Percentiles rank a stretch among this genome's conserved stretches.
Conservation (phyloP, 306 rosid species). For the Citrullus amarus region DNA sequence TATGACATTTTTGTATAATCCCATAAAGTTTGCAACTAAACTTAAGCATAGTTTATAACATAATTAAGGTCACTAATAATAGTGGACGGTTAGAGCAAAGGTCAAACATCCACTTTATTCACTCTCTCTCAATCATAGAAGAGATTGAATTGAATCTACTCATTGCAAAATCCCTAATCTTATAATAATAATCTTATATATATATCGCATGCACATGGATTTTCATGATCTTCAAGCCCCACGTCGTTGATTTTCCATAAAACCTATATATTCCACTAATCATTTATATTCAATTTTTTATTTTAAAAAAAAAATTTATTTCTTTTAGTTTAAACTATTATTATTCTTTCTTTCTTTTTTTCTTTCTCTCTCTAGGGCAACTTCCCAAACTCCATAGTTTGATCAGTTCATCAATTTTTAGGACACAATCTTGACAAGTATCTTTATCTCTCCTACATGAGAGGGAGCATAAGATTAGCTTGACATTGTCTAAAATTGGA, state of each 20-base stretch:
- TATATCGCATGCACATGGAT: slow-evolving; percentile 44
- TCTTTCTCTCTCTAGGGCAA: background rate
- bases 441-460: background rate
- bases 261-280: slow-evolving; percentile 26
- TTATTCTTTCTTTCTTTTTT: background rate
- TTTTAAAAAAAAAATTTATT: background rate
- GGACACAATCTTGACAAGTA: slow-evolving; percentile 5
- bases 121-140: slow-evolving; percentile 1
- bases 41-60: background rate
- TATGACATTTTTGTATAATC: background rate
- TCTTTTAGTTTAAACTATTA: no score
- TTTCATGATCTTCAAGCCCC: slow-evolving; percentile 44
- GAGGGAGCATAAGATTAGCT: background rate
- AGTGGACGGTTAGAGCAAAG: slow-evolving; percentile 3
- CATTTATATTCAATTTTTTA: slow-evolving; percentile 13
- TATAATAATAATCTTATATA: background rate
- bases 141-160: background rate
- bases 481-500: background rate
- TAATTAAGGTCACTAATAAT: background rate
- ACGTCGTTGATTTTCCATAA: slow-evolving; percentile 22
- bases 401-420: background rate
- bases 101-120: slow-evolving; percentile 5
- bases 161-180: slow-evolving; percentile 5
- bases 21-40: background rate
- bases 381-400: background rate